Evolutionary conservation across 495 filamentous ascomycete genomes (phyloP).

Genomic region (Thermothielavioides terrestris): DNA sequence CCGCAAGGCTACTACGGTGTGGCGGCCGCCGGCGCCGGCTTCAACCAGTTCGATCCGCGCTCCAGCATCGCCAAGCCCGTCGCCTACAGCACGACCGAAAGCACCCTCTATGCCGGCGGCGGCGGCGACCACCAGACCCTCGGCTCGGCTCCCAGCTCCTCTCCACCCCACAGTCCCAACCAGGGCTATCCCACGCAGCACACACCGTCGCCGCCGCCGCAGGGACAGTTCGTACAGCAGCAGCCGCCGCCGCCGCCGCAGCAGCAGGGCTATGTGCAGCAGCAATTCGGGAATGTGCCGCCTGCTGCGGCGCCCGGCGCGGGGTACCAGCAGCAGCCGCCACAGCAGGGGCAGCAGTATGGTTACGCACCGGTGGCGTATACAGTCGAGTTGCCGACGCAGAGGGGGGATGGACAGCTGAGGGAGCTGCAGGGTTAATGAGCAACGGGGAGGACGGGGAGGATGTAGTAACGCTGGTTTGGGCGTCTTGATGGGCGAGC

Average conservation of each 20-base stretch:
- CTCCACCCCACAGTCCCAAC: background rate
- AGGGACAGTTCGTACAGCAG: background rate
- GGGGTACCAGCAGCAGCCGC: slow-evolving; percentile 1
- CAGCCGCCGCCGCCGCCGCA: background rate
- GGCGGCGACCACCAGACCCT: slow-evolving; percentile 1
- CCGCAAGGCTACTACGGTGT: background rate
- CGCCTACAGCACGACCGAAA: background rate
- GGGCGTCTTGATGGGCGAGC: too few relatives aligned
- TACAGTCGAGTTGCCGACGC: slow-evolving; percentile 15
- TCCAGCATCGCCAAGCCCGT: slow-evolving; percentile 13
- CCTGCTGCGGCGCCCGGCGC: background rate
- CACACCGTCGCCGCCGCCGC: slow-evolving; percentile 10
- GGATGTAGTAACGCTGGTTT: too few relatives aligned
- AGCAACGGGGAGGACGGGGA: too few relatives aligned
- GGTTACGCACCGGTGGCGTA: too few relatives aligned
- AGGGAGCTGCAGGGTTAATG: slow-evolving; percentile 3
- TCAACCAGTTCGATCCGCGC: slow-evolving; percentile 7
- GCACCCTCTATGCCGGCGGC: background rate
- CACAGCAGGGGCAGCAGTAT: too few relatives aligned
- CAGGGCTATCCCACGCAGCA: background rate
- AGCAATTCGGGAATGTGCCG: slow-evolving; percentile 1
- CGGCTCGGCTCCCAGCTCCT: slow-evolving; percentile 6
- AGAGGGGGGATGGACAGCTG: slow-evolving; percentile 19
- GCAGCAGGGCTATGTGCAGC: slow-evolving; percentile 2
- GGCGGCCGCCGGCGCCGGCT: background rate